Evolutionary conservation across 805 yeast genomes (phyloP).

Genomic region (Monosporozyma servazzii): DNA sequence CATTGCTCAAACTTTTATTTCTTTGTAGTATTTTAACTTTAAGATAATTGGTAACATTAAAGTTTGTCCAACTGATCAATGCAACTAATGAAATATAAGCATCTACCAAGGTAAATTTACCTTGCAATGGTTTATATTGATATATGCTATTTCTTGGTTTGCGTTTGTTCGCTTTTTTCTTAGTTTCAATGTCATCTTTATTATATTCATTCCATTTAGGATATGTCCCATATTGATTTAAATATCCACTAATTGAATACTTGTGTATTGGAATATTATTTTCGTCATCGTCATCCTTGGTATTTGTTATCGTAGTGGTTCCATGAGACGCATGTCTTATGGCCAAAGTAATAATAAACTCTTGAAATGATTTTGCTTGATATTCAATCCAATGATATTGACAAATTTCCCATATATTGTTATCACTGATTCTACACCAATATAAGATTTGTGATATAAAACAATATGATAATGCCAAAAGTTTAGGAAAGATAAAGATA

Average conservation of each 20-base stretch:
- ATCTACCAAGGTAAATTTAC: background rate
- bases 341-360: background rate
- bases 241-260: constrained; percentile 3
- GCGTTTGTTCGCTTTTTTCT: background rate
- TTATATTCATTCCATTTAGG: background rate
- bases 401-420: background rate
- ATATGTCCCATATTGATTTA: background rate
- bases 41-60: background rate
- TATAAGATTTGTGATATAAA: background rate
- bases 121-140: background rate
- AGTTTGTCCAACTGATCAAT: background rate
- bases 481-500: background rate
- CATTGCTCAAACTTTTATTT: background rate
- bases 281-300: background rate
- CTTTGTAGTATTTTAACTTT: background rate
- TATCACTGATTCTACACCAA: background rate
- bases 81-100: background rate
- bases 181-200: background rate
- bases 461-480: background rate
- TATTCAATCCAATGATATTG: background rate
- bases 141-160: background rate
- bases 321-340: constrained; percentile 12
- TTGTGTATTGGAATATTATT: background rate
- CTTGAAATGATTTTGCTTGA: background rate
- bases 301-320: constrained; percentile 4